Evolutionary conservation across 108 stramenopile genomes (phyloP).

Genomic region (Cyclotella sp.): DNA sequence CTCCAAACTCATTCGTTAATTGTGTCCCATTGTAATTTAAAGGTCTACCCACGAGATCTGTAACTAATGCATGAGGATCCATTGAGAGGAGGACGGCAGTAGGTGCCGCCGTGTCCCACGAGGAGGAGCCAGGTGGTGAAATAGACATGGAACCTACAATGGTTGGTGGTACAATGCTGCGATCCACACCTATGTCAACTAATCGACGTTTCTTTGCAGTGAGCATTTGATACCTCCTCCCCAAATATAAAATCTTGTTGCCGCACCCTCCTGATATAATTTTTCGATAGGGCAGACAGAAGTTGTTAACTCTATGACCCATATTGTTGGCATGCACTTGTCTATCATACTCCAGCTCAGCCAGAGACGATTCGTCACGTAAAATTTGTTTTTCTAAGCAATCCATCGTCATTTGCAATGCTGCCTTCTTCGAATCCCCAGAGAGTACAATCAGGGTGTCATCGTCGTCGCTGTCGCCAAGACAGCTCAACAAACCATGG

Average conservation of each 20-base stretch:
- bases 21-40: constrained; percentile 43
- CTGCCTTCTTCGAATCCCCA: constrained; percentile 51
- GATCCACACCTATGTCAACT: not conserved
- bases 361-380: not conserved
- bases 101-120: constrained; percentile 56
- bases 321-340: not conserved
- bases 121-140: constrained; percentile 51
- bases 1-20: constrained; percentile 43
- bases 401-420: constrained; percentile 44
- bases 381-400: constrained; percentile 31
- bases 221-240: constrained; percentile 30
- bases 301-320: not conserved
- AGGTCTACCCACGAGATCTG: constrained; percentile 54
- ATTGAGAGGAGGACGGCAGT: constrained; percentile 52
- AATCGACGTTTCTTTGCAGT: not conserved
- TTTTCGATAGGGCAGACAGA: constrained; percentile 31
- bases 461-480: constrained; percentile 20
- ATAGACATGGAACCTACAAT: constrained; percentile 45
- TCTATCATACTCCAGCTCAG: not conserved
- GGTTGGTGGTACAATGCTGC: not conserved
- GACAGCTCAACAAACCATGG: constrained; percentile 2
- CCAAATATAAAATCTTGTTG: constrained; percentile 48
- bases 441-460: constrained; percentile 35
- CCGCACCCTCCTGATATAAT: constrained; percentile 50
- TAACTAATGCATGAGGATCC: constrained; percentile 52